Conservation (phyloP, 129 eudicot genomes). For the Chrysanthemum lavandulifolium region DNA sequence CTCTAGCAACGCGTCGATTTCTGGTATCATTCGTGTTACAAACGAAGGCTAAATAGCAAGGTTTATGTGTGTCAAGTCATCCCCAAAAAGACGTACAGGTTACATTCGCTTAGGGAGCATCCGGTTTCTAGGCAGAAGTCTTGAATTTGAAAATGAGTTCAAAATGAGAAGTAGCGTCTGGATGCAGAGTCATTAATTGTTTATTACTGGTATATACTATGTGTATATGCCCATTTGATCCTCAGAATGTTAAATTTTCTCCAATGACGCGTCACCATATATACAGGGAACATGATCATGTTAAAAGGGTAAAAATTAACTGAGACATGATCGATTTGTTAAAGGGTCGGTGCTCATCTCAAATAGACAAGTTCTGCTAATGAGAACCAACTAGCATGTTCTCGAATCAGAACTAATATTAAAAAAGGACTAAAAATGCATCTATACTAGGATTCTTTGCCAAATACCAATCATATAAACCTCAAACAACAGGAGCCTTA, state of each 20-base stretch:
- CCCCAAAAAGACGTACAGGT: background rate
- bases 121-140: background rate
- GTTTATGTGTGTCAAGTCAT: background rate
- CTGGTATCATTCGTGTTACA: conserved; percentile 7
- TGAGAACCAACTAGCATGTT: conserved; percentile 20
- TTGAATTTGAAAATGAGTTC: background rate
- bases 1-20: conserved; percentile 2
- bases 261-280: background rate
- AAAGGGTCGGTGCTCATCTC: background rate
- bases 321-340: background rate
- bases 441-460: conserved; percentile 18
- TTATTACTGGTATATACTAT: background rate
- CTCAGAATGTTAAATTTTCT: background rate
- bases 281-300: background rate
- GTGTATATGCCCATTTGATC: background rate
- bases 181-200: background rate
- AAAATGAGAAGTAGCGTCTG: background rate
- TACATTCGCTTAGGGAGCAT: background rate
- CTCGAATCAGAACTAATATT: conserved; percentile 5
- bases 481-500: conserved; percentile 19
- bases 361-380: conserved; percentile 12
- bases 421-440: conserved; percentile 14
- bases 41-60: background rate
- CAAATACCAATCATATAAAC: conserved; percentile 15
- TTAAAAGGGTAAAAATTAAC: background rate